Evolutionary conservation across 2,329 filamentous ascomycete genomes (phyloP), one percentile per base, ranked within the genome.

Genomic region (Ascomycota sp.): DNA sequence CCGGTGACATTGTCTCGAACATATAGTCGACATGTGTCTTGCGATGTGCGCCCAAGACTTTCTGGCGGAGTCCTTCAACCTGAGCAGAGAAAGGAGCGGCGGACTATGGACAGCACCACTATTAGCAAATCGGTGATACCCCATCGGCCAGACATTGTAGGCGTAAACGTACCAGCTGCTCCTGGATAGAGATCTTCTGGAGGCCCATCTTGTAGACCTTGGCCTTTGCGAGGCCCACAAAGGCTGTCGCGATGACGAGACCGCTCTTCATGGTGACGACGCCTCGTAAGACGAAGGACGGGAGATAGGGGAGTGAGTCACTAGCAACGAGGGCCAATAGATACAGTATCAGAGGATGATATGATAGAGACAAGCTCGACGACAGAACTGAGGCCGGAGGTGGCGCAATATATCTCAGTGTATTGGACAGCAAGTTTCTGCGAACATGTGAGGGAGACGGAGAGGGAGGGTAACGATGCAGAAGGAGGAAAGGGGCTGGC

Each of bases 141-240:
- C n/a, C n/a, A n/a, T n/a, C n/a, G n/a, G n/a, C n/a, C n/a, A n/a
- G n/a, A n/a, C n/a, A n/a, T n/a, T n/a, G n/a, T n/a, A n/a, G n/a
- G 34, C 8, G 25, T 12, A 35, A 9, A 64, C 78, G 51, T 63
- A 92, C 85, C 48, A 98, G 70, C 63, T 95, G 89, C 55, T 95
- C 81, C 29, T 75, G 69, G 35, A 98, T 64, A 42, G 89, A 77
- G 37, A 95, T 63, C 76, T 98, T 98, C 69, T 94, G 79, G 48
- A 98, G 75, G 69, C 91, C 89, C 69, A 94, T 76, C 68, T 82
- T 91, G 72, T 95, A 82, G 41, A 93, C 66, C 47, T 74, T 82
- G 44, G 82, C 86, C 51, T 79, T 69, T 51, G 78, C 78, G 52
- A 76, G 73, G 63, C 79, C 78, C 48, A 85, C 66, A 65, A 91